Base-by-base conservation (phyloP, 2,329 filamentous ascomycete genomes). In the Fusarium floridanum region DNA sequence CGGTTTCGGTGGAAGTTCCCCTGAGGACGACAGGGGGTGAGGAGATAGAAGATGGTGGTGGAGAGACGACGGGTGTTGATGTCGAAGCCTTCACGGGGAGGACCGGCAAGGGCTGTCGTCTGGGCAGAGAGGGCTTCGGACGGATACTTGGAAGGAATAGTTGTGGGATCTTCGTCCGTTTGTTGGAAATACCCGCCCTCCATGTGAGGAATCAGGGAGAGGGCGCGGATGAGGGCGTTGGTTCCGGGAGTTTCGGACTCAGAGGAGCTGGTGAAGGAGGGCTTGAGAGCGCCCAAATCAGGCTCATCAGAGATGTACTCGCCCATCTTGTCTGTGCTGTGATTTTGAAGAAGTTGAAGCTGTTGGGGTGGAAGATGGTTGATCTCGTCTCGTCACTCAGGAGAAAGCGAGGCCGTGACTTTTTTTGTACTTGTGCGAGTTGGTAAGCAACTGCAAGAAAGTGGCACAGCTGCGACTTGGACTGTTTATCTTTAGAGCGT, bases 121-220 rank as follows among this genome's bases (percentile, higher is more conserved):
- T 80, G 71, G 16, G 81, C 82, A 17, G 83, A 84, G 22, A 83
- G 82, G n/a, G 81, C 78, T 2, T 76, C 74, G 11, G 76, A 73
- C 7, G 81, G 77, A 53, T 82, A 82, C 3, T 83, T 83, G 32
- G 90, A 91, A 0, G 89, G 86, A 20, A 93, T 83, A 3, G 84
- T 84, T 16, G 83, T 82, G 2, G 83, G 75, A 71, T 88, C 85
- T 65, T 87, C 85, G 81, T 93, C 90, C 1, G 90, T 93, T 79
- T 92, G 89, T 72, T 81, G 82, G 76, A 89, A 93, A 82, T 91
- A 93, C 55, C 91, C 91, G 62, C 91, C 91, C 82, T 93, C 91
- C 50, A 90, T 86, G 80, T 93, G 90, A 10, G 85, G 83, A 57
- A 83, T 78, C 29, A 92, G 85, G 24, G 82, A 76, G 59, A 92